Conservation (phyloP, 129 eudicot species). For the Flaveria ramosissima region DNA sequence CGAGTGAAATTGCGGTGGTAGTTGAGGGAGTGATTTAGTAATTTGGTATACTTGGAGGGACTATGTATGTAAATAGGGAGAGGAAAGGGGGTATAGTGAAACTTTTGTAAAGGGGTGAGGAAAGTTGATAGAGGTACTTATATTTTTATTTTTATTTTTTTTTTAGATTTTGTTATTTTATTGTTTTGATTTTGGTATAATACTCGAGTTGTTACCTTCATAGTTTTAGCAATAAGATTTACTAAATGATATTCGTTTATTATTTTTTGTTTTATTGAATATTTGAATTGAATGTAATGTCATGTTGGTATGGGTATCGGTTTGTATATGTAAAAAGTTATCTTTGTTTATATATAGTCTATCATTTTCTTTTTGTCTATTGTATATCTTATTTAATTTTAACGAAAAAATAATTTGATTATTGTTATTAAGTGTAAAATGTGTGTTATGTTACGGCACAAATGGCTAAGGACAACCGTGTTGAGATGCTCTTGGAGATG, state of each 20-base stretch:
- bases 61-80: slow-evolving; percentile 34
- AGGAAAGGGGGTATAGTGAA: slow-evolving; percentile 35
- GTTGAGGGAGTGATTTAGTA: slow-evolving; percentile 41
- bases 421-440: too few species aligned
- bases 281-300: neutral
- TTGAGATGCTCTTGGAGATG: too few species aligned
- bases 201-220: slow-evolving; percentile 20
- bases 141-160: neutral
- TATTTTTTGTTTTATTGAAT: neutral
- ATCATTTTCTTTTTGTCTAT: too few species aligned
- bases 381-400: too few species aligned
- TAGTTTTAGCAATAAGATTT: slow-evolving; percentile 25
- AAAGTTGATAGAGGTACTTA: too few species aligned
- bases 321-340: neutral
- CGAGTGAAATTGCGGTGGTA: slow-evolving; percentile 57
- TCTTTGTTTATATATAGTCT: neutral
- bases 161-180: slow-evolving; percentile 28
- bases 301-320: neutral
- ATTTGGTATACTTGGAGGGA: slow-evolving; percentile 17
- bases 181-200: slow-evolving; percentile 18
- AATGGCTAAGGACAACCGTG: too few species aligned
- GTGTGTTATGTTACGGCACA: too few species aligned
- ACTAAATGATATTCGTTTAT: neutral
- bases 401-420: too few species aligned
- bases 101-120: slow-evolving; percentile 1